Evolutionary conservation across 176 grass and related monocot species (phyloP), one percentile per base, ranked within the genome.

Genomic region (Stipa capillata): DNA sequence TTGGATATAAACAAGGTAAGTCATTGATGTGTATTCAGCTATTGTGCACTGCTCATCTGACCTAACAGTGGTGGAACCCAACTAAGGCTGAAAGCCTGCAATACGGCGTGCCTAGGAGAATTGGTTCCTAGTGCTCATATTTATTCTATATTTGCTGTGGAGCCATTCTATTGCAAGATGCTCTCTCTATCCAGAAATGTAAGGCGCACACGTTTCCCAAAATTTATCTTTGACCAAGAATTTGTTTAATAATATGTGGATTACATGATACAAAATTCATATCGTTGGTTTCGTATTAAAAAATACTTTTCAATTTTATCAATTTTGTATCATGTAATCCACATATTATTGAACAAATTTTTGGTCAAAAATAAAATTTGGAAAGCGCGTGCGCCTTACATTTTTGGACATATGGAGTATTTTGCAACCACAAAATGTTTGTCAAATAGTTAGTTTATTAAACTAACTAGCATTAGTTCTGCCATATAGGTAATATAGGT

Each of bases 1-100:
- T 84, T 87, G 96, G 96, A 66, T 99, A 93, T 72, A 86, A 89
- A 73, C 92, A 99, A 95, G 96, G 96, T 84, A 89, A 85, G 33
- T 44, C 27, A 45, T 69, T 68, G 17, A 29, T 65, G 33, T 31
- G 0, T 85, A 15, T 81, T 79, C 59, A 77, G 41, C 41, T 62
- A 55, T 55, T 23, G 12, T 65, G 32, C 73, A 51, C 9, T 73
- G 37, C 66, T 73, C 13, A 31, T 86, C 25, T 71, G 62, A 41
- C 65, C 61, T 75, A 85, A 42, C 28, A 10, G n/a, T 11, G 14
- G 4, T 17, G 25, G 53, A 70, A 55, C 34, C 44, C 7, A 85
- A 55, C 8, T 62, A 17, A 61, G 56, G 50, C 14, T 12, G 7
- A 47, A 53, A 74, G 13, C 42, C 52, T 39, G 12, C 53, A 70